Evolutionary conservation across 2,329 filamentous ascomycete species (phyloP), one percentile per base, ranked within the genome.

Genomic region (Stemphylium vesicarium): DNA sequence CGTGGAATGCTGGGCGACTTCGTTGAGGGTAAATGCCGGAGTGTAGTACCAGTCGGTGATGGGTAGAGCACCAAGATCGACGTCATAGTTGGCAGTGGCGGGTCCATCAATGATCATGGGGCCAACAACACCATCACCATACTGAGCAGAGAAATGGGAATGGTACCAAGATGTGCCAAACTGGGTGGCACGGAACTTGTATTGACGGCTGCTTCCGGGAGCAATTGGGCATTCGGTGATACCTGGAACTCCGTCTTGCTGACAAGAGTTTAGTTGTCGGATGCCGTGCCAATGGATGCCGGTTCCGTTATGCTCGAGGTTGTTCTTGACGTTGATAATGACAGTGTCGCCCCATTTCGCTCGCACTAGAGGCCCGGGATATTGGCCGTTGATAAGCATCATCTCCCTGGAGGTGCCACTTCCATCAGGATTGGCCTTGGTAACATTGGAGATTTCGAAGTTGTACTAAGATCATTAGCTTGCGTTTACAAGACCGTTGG

Each of bases 1-100:
- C 9, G 35, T 65, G 62, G 62, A 77, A 56, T 64, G 73, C 62
- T 60, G 68, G 5, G 64, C 71, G 32, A 58, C 71, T 59, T 63
- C 72, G 42, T 64, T 67, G 57, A 65, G 66, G 56, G 47, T 70
- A 63, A 71, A 68, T 35, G 54, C 72, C 57, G 61, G 70, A 53
- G 65, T 56, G 41, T 73, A 83, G 68, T 87, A 87, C 86, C 86
- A 90, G 64, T 91, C 88, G 13, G 80, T 82, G 5, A 89, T 66
- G 22, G 86, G 78, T 1, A 89, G 62, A 10, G 80, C 73, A 3
- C 88, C 87, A 0, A 88, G 76, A 63, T 90, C 88, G 43, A 82
- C 78, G 56, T 90, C 86, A 20, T 79, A 80, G 51, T 79, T 77
- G 15, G 70, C 71, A 13, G 71, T 74, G 13, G 77, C 74, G 13